phyloP scores from a whole-genome alignment of 345 rosid genomes.

The Hypericum perforatum region DNA sequence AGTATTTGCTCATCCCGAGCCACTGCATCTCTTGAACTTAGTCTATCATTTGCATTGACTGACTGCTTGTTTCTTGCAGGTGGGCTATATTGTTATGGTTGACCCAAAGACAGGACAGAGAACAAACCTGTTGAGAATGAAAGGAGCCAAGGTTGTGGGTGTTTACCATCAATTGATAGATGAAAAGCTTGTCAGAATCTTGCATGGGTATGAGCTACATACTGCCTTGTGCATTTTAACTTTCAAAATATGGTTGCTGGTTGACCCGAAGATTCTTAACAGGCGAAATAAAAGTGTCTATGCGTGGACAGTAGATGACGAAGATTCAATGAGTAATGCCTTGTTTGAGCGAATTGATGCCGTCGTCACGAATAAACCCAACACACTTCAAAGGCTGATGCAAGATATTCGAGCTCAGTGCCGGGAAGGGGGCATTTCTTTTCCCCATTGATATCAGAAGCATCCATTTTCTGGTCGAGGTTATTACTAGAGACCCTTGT shows the following conservation, averaged over 20 bases:
- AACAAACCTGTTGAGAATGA: slow-evolving; percentile 57
- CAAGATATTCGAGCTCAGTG: slow-evolving; percentile 61
- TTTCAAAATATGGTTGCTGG: neutral
- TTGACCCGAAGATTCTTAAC: slow-evolving; percentile 13
- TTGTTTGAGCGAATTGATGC: slow-evolving; percentile 56
- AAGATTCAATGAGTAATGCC: slow-evolving; percentile 63
- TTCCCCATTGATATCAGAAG: slow-evolving; percentile 17
- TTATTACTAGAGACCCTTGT: no score
- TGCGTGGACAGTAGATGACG: slow-evolving; percentile 86
- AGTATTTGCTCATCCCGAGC: no score
- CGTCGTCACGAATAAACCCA: slow-evolving; percentile 67
- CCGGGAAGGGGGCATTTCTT: slow-evolving; percentile 58
- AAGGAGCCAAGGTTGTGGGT: slow-evolving; percentile 69
- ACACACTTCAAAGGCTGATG: slow-evolving; percentile 50
- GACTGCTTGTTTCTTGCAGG: slow-evolving; percentile 39
- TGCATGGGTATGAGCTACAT: slow-evolving; percentile 45
- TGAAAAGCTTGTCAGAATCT: slow-evolving; percentile 38
- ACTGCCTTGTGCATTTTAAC: neutral
- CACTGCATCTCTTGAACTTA: no score
- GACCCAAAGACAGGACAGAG: slow-evolving; percentile 53
- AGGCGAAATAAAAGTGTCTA: slow-evolving; percentile 69
- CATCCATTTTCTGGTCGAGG: neutral
- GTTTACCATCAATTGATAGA: slow-evolving; percentile 67
- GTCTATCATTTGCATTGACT: no score
- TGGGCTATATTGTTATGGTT: slow-evolving; percentile 82